Conservation (phyloP, 495 filamentous ascomycete species). For the Penicillium odoratum region DNA sequence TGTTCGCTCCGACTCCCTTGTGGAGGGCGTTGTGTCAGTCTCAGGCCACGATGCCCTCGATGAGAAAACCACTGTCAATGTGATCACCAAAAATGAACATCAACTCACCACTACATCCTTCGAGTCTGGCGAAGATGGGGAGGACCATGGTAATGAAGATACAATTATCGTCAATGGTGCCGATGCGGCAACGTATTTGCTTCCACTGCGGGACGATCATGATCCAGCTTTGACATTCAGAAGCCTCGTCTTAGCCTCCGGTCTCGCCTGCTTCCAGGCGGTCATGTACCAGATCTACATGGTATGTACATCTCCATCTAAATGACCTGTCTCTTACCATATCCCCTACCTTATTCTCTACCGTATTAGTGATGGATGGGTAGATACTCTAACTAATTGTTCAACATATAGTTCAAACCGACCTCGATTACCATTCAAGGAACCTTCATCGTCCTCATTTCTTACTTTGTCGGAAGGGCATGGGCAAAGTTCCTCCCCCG, state of each 20-base stretch:
- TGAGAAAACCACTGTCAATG: not conserved
- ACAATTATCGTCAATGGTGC: slow-evolving; percentile 30
- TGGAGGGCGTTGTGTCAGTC: slow-evolving; percentile 2
- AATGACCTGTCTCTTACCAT: no score
- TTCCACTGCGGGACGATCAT: slow-evolving; percentile 47
- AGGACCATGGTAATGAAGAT: slow-evolving; percentile 16
- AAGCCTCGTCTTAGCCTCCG: slow-evolving; percentile 42
- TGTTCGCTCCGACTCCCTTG: not conserved
- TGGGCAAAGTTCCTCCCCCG: slow-evolving; percentile 46
- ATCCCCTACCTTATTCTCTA: no score
- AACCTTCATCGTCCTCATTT: slow-evolving; percentile 41
- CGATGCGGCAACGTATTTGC: slow-evolving; percentile 33
- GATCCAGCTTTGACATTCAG: slow-evolving; percentile 48
- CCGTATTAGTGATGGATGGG: no score
- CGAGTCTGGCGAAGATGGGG: slow-evolving; percentile 15
- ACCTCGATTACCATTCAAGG: slow-evolving; percentile 30
- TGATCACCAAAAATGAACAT: not conserved
- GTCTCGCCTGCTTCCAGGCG: slow-evolving; percentile 46
- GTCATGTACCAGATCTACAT: slow-evolving; percentile 51
- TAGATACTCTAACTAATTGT: not conserved
- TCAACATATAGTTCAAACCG: slow-evolving; percentile 28
- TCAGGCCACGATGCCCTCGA: slow-evolving; percentile 6
- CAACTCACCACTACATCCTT: not conserved
- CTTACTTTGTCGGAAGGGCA: slow-evolving; percentile 40
- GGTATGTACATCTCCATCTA: slow-evolving; percentile 18